Percentiles rank a stretch among this genome's conserved stretches.
Conservation (phyloP, 2,329 filamentous ascomycete species). For the Tothia fuscella region DNA sequence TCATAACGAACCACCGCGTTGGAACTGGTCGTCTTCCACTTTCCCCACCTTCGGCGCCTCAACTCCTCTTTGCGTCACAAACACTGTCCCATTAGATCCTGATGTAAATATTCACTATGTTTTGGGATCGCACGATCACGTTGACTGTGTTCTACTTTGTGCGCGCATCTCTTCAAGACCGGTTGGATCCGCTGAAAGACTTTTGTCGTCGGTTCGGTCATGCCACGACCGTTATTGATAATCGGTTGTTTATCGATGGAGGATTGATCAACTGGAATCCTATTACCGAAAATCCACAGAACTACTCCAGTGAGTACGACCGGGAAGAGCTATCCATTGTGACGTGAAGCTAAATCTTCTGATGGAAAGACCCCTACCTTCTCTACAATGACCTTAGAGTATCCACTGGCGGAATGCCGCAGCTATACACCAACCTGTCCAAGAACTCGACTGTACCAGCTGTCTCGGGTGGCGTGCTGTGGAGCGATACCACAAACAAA, state of each 20-base stretch:
- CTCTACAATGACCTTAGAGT: conserved; percentile 45
- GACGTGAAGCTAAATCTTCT: conserved; percentile 13
- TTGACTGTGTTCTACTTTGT: not conserved
- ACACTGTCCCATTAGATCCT: too few relatives aligned
- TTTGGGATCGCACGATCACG: not conserved
- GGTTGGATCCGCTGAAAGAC: conserved; percentile 9
- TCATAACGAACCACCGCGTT: too few relatives aligned
- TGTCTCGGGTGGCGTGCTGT: conserved; percentile 38
- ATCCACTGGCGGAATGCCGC: conserved; percentile 34
- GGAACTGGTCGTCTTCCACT: too few relatives aligned
- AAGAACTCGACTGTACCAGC: conserved; percentile 48
- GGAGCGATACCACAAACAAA: conserved; percentile 52
- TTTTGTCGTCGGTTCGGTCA: conserved; percentile 30
- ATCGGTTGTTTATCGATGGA: conserved; percentile 49
- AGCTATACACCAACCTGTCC: conserved; percentile 43
- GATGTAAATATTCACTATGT: conserved; percentile 1
- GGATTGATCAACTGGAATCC: conserved; percentile 46
- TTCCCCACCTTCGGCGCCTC: too few relatives aligned
- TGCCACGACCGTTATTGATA: conserved; percentile 47
- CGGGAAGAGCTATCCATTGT: not conserved
- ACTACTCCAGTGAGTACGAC: conserved; percentile 49
- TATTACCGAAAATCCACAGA: conserved; percentile 34
- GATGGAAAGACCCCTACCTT: conserved; percentile 37
- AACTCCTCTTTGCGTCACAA: too few relatives aligned
- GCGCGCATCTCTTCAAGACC: conserved; percentile 1